Conservation (phyloP, 164 flowering plant species). For the Cinnamomum chago region DNA sequence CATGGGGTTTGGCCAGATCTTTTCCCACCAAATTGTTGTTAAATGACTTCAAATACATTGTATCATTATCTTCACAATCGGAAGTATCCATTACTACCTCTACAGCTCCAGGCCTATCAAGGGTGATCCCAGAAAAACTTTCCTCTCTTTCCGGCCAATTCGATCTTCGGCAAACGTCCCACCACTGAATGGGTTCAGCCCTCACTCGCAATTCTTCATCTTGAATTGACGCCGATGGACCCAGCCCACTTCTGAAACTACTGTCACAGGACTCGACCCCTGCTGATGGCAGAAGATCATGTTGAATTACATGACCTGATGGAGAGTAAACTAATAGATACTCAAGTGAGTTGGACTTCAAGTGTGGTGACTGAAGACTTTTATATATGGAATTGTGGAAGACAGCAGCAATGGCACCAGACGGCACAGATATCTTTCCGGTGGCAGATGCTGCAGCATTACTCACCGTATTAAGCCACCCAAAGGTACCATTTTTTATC, state of each 20-base stretch:
- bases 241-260: slow-evolving; percentile 36
- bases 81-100: slow-evolving; percentile 34
- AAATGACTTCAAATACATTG: slow-evolving; percentile 8
- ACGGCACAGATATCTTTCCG: slow-evolving; percentile 61
- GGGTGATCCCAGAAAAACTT: slow-evolving; percentile 38
- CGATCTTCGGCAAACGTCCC: slow-evolving; percentile 92
- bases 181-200: slow-evolving; percentile 82
- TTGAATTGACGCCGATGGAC: slow-evolving; percentile 39
- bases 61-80: slow-evolving; percentile 42
- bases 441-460: slow-evolving; percentile 69
- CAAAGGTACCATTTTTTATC: slow-evolving; percentile 56
- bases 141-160: slow-evolving; percentile 91
- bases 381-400: slow-evolving; percentile 59
- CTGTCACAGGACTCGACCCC: slow-evolving; percentile 55
- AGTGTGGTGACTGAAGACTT: slow-evolving; percentile 28
- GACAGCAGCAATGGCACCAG: slow-evolving; percentile 80
- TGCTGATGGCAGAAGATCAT: slow-evolving; percentile 57
- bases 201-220: slow-evolving; percentile 76
- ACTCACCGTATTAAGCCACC: slow-evolving; percentile 76
- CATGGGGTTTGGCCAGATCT: slow-evolving; percentile 38
- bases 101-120: slow-evolving; percentile 29
- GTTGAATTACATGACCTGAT: slow-evolving; percentile 73
- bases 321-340: slow-evolving; percentile 80
- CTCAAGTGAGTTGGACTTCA: slow-evolving; percentile 51
- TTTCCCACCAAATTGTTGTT: slow-evolving; percentile 19